Evolutionary conservation across 768 basidiomycete species (phyloP).

Genomic region (Lyophyllum shimeji): DNA sequence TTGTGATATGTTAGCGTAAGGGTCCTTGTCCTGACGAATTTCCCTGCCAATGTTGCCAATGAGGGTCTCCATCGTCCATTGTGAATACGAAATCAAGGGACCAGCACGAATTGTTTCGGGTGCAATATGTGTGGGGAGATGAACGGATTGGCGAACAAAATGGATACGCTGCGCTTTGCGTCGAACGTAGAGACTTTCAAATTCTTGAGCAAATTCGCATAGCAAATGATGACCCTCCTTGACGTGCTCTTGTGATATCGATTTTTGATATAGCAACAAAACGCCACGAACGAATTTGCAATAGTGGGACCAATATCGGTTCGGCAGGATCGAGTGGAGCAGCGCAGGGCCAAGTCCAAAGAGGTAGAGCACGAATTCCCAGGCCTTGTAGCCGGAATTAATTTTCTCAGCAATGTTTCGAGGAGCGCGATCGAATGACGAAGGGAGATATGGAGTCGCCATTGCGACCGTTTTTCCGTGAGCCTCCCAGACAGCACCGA

Average conservation of each 20-base stretch:
- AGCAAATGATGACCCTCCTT: not conserved
- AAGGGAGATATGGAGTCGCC: slow-evolving; percentile 9
- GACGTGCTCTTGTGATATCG: slow-evolving; percentile 8
- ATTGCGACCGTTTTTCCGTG: slow-evolving; percentile 13
- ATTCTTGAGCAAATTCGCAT: not conserved
- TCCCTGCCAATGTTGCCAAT: slow-evolving; percentile 14
- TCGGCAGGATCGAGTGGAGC: slow-evolving; percentile 24
- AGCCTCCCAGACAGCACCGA: slow-evolving; percentile 8
- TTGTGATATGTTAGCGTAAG: slow-evolving; percentile 12
- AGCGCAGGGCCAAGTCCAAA: slow-evolving; percentile 27
- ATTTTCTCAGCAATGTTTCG: slow-evolving; percentile 31
- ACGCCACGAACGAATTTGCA: slow-evolving; percentile 28
- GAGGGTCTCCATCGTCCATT: slow-evolving; percentile 14
- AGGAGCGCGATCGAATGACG: slow-evolving; percentile 27
- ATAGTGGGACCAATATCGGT: slow-evolving; percentile 23
- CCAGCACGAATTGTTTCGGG: slow-evolving; percentile 1
- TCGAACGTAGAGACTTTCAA: slow-evolving; percentile 7
- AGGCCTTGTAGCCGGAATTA: slow-evolving; percentile 29
- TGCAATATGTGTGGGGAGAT: slow-evolving; percentile 7
- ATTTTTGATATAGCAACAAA: slow-evolving; percentile 22
- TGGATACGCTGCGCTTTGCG: not conserved
- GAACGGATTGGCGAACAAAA: slow-evolving; percentile 8
- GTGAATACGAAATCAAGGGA: not conserved
- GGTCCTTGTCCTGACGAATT: slow-evolving; percentile 12
- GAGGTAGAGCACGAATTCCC: slow-evolving; percentile 26